Evolutionary conservation across 306 rosid species (phyloP), one percentile per base, ranked within the genome.

Genomic region (Pterocarpus santalinus): DNA sequence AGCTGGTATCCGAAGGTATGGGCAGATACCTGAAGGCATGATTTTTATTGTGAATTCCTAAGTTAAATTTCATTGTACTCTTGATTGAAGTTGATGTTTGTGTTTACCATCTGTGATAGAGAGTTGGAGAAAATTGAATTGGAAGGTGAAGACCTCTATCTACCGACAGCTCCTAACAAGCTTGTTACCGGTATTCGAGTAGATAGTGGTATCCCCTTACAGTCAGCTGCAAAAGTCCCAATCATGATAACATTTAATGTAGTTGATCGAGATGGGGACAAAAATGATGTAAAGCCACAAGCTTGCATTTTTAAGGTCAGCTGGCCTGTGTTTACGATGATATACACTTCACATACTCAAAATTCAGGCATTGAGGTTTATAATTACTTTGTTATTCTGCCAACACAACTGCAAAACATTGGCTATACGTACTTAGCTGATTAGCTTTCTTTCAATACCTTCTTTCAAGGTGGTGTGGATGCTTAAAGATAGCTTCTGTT

Each of bases 221-320:
- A 95, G 79, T 95, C 99, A 58, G 99, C 99, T 8, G 98, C 99
- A 65, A 95, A 95, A 85, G 99, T 95, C 77, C 99, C 99, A 66
- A 95, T 95, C 64, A 90, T 95, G 99, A 88, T 95, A 79, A 90
- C 98, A 77, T 95, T 95, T 82, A 86, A 95, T 57, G 98, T 93
- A 35, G 83, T 83, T 67, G 97, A 95, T 78, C 93, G 97, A 82
- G 87, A 84, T 41, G 99, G 98, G 38, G 91, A 93, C 88, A 81
- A 38, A 53, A 90, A 81, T 85, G 89, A 87, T 79, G 51, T 89
- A 85, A 93, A 87, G 87, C 98, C 99, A 43, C 99, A 93, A 84
- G 98, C 93, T 83, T 93, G 98, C 88, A 95, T 95, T 84, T 95
- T 95, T 90, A 95, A 95, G 98, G 99, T 90, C 81, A 69, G 85